Conservation (phyloP, 805 yeast species). For the Ogataea haglerorum region DNA sequence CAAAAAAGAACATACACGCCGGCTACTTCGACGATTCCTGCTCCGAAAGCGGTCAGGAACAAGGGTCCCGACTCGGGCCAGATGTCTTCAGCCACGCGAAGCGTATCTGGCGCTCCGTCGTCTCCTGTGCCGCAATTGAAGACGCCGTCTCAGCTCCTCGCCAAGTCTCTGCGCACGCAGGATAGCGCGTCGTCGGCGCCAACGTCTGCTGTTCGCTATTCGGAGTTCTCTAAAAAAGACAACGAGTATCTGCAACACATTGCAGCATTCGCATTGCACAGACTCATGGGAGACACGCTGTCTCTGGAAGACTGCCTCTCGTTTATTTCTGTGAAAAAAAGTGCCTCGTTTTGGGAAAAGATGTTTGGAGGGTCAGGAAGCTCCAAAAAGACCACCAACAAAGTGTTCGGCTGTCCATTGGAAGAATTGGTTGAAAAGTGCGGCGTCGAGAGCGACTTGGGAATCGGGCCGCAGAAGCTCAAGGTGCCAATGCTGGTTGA, state of each 20-base stretch:
- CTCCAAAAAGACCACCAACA: conserved; percentile 16
- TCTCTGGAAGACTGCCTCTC: conserved; percentile 39
- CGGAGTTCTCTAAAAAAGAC: conserved; percentile 59
- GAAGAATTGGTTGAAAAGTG: conserved; percentile 59
- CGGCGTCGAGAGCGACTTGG: conserved; percentile 82
- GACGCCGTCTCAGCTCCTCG: background rate
- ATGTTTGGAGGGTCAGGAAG: conserved; percentile 28
- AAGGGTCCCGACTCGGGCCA: conserved; percentile 13
- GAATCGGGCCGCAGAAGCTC: conserved; percentile 77
- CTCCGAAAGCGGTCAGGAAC: conserved; percentile 29
- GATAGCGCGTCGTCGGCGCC: background rate
- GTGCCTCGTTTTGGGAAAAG: conserved; percentile 52
- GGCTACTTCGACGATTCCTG: conserved; percentile 36
- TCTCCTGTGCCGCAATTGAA: conserved; percentile 1
- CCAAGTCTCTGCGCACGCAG: background rate
- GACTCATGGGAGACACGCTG: conserved; percentile 27
- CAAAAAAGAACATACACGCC: conserved; percentile 44
- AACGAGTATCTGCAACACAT: conserved; percentile 56
- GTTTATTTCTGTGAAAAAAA: conserved; percentile 42
- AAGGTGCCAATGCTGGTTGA: conserved; percentile 84
- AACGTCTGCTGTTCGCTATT: conserved; percentile 47
- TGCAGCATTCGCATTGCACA: conserved; percentile 51
- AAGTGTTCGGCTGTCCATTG: conserved; percentile 78
- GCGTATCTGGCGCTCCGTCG: conserved; percentile 1
- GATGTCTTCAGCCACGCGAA: background rate